Conservation (phyloP, 2,329 filamentous ascomycete species). For the Arthrobotrys entomopaga region DNA sequence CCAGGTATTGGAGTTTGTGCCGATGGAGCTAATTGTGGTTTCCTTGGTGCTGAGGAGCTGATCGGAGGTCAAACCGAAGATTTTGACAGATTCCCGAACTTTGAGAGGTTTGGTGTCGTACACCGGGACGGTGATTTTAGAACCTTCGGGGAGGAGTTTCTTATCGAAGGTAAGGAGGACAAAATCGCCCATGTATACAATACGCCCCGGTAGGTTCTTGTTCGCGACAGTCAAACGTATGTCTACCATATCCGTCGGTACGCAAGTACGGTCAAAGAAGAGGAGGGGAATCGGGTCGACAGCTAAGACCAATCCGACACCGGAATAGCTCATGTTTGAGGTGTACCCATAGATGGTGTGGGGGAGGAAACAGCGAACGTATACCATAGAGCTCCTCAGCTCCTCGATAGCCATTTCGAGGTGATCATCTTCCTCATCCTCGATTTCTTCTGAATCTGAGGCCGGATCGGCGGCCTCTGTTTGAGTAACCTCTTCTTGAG, state of each 20-base stretch:
- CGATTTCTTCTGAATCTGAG: conserved; percentile 37
- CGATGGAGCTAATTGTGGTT: conserved; percentile 58
- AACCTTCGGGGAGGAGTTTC: conserved; percentile 55
- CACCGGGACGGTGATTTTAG: conserved; percentile 58
- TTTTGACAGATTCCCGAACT: conserved; percentile 59
- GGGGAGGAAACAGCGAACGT: conserved; percentile 58
- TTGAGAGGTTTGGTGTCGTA: conserved; percentile 59
- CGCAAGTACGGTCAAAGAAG: conserved; percentile 58
- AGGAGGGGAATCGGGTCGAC: conserved; percentile 59
- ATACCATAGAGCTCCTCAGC: conserved; percentile 58
- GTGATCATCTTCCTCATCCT: conserved; percentile 57
- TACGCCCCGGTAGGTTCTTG: conserved; percentile 59
- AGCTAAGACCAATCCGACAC: conserved; percentile 58
- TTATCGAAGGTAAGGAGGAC: conserved; percentile 59
- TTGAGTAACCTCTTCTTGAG: conserved; percentile 30
- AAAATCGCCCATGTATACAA: conserved; percentile 59
- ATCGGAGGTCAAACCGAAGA: conserved; percentile 58
- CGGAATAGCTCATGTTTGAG: conserved; percentile 58
- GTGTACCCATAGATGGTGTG: conserved; percentile 59
- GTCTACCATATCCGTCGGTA: conserved; percentile 60
- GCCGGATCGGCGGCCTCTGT: background rate
- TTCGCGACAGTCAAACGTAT: conserved; percentile 59
- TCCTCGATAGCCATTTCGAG: conserved; percentile 58
- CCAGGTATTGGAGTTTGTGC: conserved; percentile 59
- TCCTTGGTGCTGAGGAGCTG: conserved; percentile 59